Base-by-base conservation (phyloP, 2,329 filamentous ascomycete species). In the Epichloe amarillans region DNA sequence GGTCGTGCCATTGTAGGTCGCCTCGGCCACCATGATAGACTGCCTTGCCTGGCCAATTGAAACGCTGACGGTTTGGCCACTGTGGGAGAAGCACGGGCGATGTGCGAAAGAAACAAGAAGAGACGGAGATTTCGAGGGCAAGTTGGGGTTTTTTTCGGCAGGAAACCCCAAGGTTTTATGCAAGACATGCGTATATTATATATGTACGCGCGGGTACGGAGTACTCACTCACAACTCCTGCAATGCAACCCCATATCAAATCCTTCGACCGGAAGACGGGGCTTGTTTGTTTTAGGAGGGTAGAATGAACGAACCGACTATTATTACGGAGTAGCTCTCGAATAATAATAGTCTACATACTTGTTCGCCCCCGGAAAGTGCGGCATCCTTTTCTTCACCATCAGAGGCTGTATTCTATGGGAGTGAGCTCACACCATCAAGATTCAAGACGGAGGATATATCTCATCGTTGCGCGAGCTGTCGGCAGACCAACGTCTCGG, bases 1-100 rank as follows among this genome's bases (percentile, higher is more conserved):
- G 33, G 60, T 60, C 50, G 71, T 75, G 62, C 76, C 77, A 60
- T 75, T 75, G 66, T 78, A 80, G 41, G 61, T 57, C 52, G 62
- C 62, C 45, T 66, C 52, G 21, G 41, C 40, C 15, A 43, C 49
- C 60, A 66, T 65, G 53, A 37, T 37, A 17, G 19, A 21, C 19
- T n/a, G 41, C n/a, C 19, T 10, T 23, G 33, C 10, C 33, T 30
- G 33, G 33, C 11, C 3, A 11, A 11, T 2, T 1, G 19, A 35
- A n/a, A 21, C 11, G 11, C n/a, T 3, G 17, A 40, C n/a, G n/a
- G 6, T 17, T 2, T 4, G n/a, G 15, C n/a, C 14, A 17, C 38
- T 26, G 6, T 23, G 21, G 40, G 19, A 42, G 11, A 26, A 42
- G 19, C 19, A 42, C 4, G 5, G 5, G 17, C 19, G 14, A 21